Evolutionary conservation across 257 asterid species (phyloP).

Genomic region (Gynochthodes officinalis): DNA sequence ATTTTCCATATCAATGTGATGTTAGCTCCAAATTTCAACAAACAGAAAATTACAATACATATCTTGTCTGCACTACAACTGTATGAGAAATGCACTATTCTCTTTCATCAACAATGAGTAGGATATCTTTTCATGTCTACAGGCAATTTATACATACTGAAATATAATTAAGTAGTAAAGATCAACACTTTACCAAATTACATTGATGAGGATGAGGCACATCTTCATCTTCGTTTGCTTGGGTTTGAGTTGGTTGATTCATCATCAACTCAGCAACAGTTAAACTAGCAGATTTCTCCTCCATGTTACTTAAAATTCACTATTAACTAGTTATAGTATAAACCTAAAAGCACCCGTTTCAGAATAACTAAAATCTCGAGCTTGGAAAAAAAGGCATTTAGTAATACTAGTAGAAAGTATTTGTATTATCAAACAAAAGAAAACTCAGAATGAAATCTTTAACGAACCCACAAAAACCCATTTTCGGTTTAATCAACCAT

Average conservation of each 20-base stretch:
- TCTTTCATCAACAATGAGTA: background rate
- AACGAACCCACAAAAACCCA: constrained; percentile 2
- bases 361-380: background rate
- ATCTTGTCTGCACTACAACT: background rate
- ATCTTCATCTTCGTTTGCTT: constrained; percentile 13
- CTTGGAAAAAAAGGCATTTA: no score
- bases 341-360: background rate
- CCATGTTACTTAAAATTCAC: constrained; percentile 12
- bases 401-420: no score
- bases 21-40: background rate
- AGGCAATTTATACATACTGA: background rate
- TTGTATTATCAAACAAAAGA: background rate
- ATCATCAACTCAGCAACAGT: constrained; percentile 10
- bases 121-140: background rate
- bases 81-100: background rate
- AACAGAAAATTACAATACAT: background rate
- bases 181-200: background rate
- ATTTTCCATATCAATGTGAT: background rate
- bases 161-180: background rate
- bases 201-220: constrained; percentile 5
- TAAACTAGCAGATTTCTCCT: constrained; percentile 17
- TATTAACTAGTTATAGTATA: background rate
- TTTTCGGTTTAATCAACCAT: constrained; percentile 1
- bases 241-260: constrained; percentile 15
- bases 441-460: constrained; percentile 6